A percentile compares a stretch with the other conserved stretches of the same genome.
These are phyloP conservation scores for Kodamaea nitidulidarum DNA, from an alignment of 805 yeast species.

Conservation along the genomic window DNA sequence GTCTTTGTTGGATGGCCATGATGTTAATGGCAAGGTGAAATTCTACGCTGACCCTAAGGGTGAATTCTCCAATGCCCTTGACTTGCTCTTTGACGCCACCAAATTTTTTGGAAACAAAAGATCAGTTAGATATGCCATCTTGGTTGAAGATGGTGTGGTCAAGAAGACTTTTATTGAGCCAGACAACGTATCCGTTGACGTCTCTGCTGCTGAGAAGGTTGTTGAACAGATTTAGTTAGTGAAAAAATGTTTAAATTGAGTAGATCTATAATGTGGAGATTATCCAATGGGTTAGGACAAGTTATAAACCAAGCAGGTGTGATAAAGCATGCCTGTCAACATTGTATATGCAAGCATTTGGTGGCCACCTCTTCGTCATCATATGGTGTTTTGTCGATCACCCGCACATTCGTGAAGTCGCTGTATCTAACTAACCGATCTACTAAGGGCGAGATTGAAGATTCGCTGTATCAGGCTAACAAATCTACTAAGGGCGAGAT, in stretches of 20 bases:
- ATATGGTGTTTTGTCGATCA: too few species aligned
- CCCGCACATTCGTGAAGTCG: too few species aligned
- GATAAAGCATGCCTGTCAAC: too few species aligned
- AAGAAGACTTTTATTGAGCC: constrained; percentile 69
- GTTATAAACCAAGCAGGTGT: too few species aligned
- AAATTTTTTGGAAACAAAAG: constrained; percentile 73
- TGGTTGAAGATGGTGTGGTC: constrained; percentile 74
- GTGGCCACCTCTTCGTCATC: too few species aligned
- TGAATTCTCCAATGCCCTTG: constrained; percentile 62
- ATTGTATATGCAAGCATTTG: too few species aligned
- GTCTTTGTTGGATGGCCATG: constrained; percentile 18
- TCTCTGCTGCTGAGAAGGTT: constrained; percentile 45
- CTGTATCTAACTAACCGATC: too few species aligned
- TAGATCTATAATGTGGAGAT: too few species aligned
- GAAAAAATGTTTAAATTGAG: neutral
- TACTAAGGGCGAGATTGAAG: constrained; percentile 14
- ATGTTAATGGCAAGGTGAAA: constrained; percentile 35
- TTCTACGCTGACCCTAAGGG: constrained; percentile 81
- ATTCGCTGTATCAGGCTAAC: too few species aligned
- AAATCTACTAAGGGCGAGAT: constrained; percentile 14
- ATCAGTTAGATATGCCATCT: constrained; percentile 69
- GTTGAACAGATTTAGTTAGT: constrained; percentile 22
- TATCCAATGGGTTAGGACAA: too few species aligned
- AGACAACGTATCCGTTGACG: constrained; percentile 68
- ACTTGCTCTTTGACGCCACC: constrained; percentile 69